These are phyloP conservation scores for Zea luxurians DNA, from an alignment of 176 grass and related monocot genomes.

Conservation along the genomic window DNA sequence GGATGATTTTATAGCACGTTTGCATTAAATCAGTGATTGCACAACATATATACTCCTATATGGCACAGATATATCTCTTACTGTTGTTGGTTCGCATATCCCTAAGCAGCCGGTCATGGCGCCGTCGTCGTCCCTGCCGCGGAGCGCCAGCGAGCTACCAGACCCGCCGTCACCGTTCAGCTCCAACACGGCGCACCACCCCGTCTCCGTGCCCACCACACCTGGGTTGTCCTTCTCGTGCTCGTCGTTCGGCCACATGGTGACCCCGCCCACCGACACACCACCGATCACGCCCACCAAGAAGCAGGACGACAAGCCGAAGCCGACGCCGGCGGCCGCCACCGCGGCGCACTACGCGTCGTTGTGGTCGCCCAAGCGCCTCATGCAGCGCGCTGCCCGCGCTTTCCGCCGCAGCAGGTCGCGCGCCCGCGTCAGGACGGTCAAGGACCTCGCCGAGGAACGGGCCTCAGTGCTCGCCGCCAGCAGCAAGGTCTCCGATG, in stretches of 20 bases:
- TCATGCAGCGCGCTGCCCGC: slow-evolving; percentile 52
- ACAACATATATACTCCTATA: too few species aligned
- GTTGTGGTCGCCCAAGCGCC: slow-evolving; percentile 34
- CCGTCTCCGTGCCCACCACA: slow-evolving; percentile 5
- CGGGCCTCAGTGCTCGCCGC: neutral
- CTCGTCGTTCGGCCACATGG: slow-evolving; percentile 38
- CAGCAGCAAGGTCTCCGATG: slow-evolving; percentile 4
- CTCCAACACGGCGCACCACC: slow-evolving; percentile 27
- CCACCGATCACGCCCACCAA: neutral
- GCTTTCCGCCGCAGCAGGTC: slow-evolving; percentile 42
- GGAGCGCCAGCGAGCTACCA: slow-evolving; percentile 29
- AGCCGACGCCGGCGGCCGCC: neutral
- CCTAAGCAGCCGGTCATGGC: slow-evolving; percentile 15
- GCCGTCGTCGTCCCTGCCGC: neutral
- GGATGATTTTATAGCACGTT: too few species aligned
- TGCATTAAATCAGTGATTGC: too few species aligned
- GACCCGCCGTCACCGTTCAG: slow-evolving; percentile 27
- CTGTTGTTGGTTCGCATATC: neutral
- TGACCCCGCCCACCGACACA: too few species aligned
- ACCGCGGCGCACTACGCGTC: slow-evolving; percentile 29
- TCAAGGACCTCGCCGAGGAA: neutral
- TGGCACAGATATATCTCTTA: neutral
- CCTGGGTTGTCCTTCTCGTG: neutral
- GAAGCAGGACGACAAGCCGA: neutral
- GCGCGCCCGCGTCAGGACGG: neutral